Conservation (phyloP, 2,329 filamentous ascomycete species). For the Aspergillus sp. region DNA sequence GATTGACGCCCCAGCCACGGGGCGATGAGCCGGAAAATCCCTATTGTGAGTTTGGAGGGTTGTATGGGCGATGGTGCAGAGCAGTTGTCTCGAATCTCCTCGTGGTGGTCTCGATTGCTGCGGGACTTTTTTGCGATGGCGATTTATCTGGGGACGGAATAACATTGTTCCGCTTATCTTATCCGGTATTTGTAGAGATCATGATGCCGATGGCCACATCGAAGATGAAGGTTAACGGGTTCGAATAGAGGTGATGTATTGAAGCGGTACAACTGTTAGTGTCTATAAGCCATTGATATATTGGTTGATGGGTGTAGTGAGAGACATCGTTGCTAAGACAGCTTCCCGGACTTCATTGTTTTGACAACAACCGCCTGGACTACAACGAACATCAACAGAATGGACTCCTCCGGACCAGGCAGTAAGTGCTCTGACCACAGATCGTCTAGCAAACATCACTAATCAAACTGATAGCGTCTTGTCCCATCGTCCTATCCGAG, state of each 20-base stretch:
- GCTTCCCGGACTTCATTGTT: not conserved
- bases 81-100: conserved; percentile 8
- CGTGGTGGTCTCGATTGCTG: conserved; percentile 5
- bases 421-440: conserved; percentile 15
- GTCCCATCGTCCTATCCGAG: conserved; percentile 28
- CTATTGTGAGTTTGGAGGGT: conserved; percentile 28
- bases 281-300: too few relatives aligned
- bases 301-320: too few relatives aligned
- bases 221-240: not conserved
- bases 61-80: not conserved
- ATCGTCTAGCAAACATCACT: not conserved
- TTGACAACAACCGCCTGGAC: not conserved
- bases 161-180: conserved; percentile 30
- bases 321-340: not conserved
- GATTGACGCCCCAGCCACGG: conserved; percentile 27
- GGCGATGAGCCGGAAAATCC: conserved; percentile 22
- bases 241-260: not conserved
- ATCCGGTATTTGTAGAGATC: conserved; percentile 15
- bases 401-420: conserved; percentile 28
- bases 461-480: conserved; percentile 1
- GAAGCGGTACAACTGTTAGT: too few relatives aligned
- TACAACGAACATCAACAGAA: conserved; percentile 14
- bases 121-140: conserved; percentile 21
- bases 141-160: conserved; percentile 23
- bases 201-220: not conserved